These are phyloP conservation scores for Kwoniella bestiolae DNA, from an alignment of 768 basidiomycete genomes.

Conservation along the genomic window DNA sequence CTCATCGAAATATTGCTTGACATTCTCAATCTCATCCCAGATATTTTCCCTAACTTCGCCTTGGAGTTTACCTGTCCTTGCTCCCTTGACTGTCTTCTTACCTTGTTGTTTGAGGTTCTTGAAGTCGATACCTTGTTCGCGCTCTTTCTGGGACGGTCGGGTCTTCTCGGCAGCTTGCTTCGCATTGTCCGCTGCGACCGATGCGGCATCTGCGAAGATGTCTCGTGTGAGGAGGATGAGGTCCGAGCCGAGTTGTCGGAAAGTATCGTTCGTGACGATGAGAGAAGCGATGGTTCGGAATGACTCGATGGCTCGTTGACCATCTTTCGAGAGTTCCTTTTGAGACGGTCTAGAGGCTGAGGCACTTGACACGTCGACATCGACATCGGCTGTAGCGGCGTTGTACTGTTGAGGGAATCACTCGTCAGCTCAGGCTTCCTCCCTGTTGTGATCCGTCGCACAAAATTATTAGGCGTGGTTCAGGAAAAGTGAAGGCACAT, in stretches of 20 bases:
- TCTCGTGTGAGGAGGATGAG: constrained; percentile 56
- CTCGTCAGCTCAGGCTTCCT: not conserved
- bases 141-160: constrained; percentile 50
- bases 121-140: constrained; percentile 56
- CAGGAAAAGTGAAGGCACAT: no score
- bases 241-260: constrained; percentile 57
- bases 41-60: constrained; percentile 52
- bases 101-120: constrained; percentile 51
- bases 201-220: constrained; percentile 58
- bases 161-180: constrained; percentile 52
- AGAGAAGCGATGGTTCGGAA: constrained; percentile 56
- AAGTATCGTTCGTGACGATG: constrained; percentile 56
- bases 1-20: constrained; percentile 57
- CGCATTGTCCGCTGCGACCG: constrained; percentile 56
- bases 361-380: constrained; percentile 46
- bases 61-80: constrained; percentile 55
- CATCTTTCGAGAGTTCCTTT: constrained; percentile 52
- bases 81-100: constrained; percentile 53
- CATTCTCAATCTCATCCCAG: constrained; percentile 45
- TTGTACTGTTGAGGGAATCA: constrained; percentile 44
- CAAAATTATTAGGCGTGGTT: no score
- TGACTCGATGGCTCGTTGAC: constrained; percentile 51
- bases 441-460: no score
- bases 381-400: constrained; percentile 53
- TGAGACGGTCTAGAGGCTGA: constrained; percentile 25